These are phyloP conservation scores for Cyberlindnera mycetangii DNA, from an alignment of 805 yeast genomes.

Conservation along the genomic window DNA sequence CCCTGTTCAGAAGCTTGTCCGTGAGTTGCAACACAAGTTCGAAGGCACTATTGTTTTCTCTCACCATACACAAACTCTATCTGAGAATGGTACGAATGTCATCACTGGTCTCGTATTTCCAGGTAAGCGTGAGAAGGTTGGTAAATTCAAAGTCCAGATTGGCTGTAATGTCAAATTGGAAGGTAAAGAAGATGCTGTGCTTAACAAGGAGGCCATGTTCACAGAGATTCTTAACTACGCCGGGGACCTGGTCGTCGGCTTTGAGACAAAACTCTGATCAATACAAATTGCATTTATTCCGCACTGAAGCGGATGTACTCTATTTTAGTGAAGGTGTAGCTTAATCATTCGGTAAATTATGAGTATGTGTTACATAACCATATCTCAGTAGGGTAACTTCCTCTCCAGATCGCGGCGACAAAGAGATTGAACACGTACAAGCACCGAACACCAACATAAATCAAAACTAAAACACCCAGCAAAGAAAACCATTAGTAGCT, in stretches of 20 bases:
- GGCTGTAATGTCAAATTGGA: slow-evolving; percentile 72
- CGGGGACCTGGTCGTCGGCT: slow-evolving; percentile 55
- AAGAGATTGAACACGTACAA: too few relatives aligned
- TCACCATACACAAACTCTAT: slow-evolving; percentile 48
- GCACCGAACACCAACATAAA: background rate
- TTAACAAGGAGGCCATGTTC: slow-evolving; percentile 71
- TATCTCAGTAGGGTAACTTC: too few relatives aligned
- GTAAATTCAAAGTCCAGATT: slow-evolving; percentile 75
- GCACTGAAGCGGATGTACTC: background rate
- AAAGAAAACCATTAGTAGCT: too few relatives aligned
- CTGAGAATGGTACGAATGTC: slow-evolving; percentile 55
- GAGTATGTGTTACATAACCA: too few relatives aligned
- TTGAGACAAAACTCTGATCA: slow-evolving; percentile 22
- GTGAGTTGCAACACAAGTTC: slow-evolving; percentile 61
- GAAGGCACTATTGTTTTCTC: slow-evolving; percentile 71
- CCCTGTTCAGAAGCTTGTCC: slow-evolving; percentile 55
- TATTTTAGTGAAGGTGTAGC: background rate
- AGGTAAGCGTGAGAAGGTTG: slow-evolving; percentile 43
- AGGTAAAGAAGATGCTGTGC: slow-evolving; percentile 46
- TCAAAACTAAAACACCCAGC: background rate
- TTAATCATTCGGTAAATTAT: too few relatives aligned
- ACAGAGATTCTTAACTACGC: slow-evolving; percentile 69
- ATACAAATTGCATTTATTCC: background rate
- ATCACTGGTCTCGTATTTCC: slow-evolving; percentile 85
- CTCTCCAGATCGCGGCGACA: too few relatives aligned